Base-by-base conservation (phyloP, 192 early-diverging fungal genomes). In the Radiomyces spectabilis region DNA sequence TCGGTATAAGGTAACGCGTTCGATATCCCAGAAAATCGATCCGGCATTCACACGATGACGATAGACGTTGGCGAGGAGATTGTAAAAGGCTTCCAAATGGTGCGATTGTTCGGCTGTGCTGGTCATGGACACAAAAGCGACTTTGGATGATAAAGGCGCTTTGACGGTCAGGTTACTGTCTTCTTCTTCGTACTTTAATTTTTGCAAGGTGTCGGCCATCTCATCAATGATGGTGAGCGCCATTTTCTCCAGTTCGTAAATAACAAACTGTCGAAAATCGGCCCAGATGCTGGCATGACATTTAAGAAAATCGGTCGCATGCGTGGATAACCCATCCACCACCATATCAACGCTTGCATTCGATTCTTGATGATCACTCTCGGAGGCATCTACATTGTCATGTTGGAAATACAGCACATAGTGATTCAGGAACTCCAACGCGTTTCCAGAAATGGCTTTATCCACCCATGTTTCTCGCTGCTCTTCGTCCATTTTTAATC, bases 41-140 rank as follows among this genome's bases (percentile, higher is more conserved):
- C 85, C 85, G 2, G 82, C 76, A 53, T 96, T 86, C 5, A 86
- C 83, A 8, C 85, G 77, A 51, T 88, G 81, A 5, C 76, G 57
- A 66, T 86, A 96, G 9, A 95, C 65, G 8, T 78, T 63, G 2
- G 84, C 76, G 5, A 96, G 69, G 27, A 91, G 67, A 9, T 69
- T 62, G 30, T 94, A 85, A 15, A 98, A 75, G 0, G 80, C 68
- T 53, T 89, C 86, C 0, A 84, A 15, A 52, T 84, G 78, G 49
- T 76, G 79, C 1, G 76, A 65, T 16, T 55, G 38, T 8, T 48
- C 33, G 25, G 50, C 40, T 32, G 53, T 44, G 1, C 61, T 37
- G 7, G 53, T 41, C 6, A 61, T 50, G 29, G 63, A 42, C 13
- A 57, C 16, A 26, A 48, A 10, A 37, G 45, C 24, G 1, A 42